Percentiles rank a stretch among this genome's conserved stretches.
Conservation (phyloP, 306 rosid genomes). For the Quercus mongolica region DNA sequence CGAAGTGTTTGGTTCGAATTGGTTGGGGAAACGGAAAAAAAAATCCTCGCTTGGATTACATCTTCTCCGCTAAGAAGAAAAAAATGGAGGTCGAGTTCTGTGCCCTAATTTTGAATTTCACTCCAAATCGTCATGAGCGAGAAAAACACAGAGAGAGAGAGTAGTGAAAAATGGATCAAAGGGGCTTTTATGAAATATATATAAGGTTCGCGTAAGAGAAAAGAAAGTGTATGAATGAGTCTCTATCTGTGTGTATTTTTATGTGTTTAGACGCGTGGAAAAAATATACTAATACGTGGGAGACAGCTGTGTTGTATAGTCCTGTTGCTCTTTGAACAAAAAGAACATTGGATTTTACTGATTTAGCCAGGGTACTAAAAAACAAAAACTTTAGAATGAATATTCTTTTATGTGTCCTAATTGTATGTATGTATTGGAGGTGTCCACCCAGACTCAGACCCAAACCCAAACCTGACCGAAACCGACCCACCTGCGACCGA, state of each 20-base stretch:
- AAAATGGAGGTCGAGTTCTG: background rate
- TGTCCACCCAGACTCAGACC: too few relatives aligned
- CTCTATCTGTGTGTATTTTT: background rate
- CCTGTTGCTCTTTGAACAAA: too few relatives aligned
- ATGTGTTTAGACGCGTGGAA: too few relatives aligned
- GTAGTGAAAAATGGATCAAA: background rate
- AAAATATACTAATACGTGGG: too few relatives aligned
- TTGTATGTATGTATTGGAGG: too few relatives aligned
- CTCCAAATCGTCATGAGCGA: conserved; percentile 30
- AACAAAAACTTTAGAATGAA: too few relatives aligned
- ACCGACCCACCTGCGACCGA: rapidly evolving
- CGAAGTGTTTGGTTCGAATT: background rate
- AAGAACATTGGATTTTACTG: too few relatives aligned
- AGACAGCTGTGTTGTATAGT: too few relatives aligned
- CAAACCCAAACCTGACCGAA: too few relatives aligned
- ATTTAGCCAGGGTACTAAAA: too few relatives aligned
- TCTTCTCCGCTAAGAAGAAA: conserved; percentile 22
- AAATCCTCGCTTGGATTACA: conserved; percentile 11
- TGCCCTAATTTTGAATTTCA: conserved; percentile 45
- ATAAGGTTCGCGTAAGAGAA: background rate
- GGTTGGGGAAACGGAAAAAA: background rate
- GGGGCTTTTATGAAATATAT: background rate
- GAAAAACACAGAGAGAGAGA: background rate
- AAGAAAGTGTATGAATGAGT: background rate
- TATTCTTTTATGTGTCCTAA: too few relatives aligned